A percentile compares a stretch with the other conserved stretches of the same genome.
Conservation (phyloP, 352 stramenopile genomes). For the Globisporangium emineosum region DNA sequence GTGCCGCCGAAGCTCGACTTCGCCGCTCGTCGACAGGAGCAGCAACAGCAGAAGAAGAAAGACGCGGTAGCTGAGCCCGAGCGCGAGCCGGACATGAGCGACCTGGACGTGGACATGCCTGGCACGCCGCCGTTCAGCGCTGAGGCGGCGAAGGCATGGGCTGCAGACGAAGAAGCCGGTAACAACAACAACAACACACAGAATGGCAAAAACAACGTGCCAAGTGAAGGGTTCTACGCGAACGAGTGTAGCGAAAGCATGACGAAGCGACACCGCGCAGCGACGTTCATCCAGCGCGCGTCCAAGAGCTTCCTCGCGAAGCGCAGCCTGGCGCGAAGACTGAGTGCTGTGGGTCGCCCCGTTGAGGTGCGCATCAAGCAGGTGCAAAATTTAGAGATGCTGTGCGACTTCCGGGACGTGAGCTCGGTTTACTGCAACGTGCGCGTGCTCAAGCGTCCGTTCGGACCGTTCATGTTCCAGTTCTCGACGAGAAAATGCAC, state of each 20-base stretch:
- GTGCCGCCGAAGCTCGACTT: conserved; percentile 10
- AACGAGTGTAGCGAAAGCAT: conserved; percentile 29
- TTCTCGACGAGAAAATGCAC: conserved; percentile 58
- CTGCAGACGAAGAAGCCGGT: conserved; percentile 13
- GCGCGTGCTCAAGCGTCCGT: conserved; percentile 82
- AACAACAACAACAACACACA: conserved; percentile 11
- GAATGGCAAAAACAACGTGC: conserved; percentile 18
- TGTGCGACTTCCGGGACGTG: conserved; percentile 77
- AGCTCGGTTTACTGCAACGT: conserved; percentile 69
- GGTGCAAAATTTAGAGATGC: conserved; percentile 56
- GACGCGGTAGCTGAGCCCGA: conserved; percentile 19
- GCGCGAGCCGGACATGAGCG: conserved; percentile 23
- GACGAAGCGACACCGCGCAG: conserved; percentile 35
- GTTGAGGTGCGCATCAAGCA: conserved; percentile 53
- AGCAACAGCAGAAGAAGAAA: neutral
- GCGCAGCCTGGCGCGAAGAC: conserved; percentile 27
- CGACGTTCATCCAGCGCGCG: conserved; percentile 31
- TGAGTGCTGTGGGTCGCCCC: conserved; percentile 58
- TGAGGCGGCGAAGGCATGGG: conserved; percentile 33
- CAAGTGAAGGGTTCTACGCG: conserved; percentile 7
- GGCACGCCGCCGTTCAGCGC: conserved; percentile 60
- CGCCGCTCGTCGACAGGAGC: conserved; percentile 4
- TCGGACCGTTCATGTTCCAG: conserved; percentile 86
- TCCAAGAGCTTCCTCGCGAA: conserved; percentile 38
- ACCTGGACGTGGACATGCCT: conserved; percentile 41